These are phyloP conservation scores for Silene vulgaris DNA, from an alignment of 179 eudicot species.

Conservation along the genomic window DNA sequence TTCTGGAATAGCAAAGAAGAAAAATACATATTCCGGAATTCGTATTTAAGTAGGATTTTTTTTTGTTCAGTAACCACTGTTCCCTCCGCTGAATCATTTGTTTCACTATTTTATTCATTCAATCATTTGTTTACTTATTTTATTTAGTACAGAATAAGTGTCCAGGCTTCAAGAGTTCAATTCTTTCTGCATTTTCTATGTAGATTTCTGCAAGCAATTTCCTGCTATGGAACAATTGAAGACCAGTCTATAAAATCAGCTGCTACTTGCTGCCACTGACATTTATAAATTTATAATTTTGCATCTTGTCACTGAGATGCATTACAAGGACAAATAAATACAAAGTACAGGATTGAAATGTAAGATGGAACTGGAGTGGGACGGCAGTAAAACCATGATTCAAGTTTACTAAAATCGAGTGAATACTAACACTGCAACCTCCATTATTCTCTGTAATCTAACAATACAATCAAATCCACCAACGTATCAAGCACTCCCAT, in stretches of 20 bases:
- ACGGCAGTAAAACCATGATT: background rate
- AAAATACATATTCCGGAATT: too few relatives aligned
- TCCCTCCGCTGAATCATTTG: too few relatives aligned
- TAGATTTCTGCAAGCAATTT: too few relatives aligned
- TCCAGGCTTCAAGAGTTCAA: too few relatives aligned
- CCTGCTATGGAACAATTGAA: too few relatives aligned
- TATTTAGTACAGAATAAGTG: too few relatives aligned
- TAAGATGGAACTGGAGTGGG: background rate
- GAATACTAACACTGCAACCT: background rate
- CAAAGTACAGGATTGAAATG: background rate
- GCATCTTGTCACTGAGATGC: background rate
- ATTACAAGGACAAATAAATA: background rate
- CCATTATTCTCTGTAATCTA: background rate
- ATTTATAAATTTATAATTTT: background rate
- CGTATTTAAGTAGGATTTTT: too few relatives aligned
- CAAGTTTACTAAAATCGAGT: slow-evolving; percentile 2
- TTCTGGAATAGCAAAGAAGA: too few relatives aligned
- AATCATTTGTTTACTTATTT: too few relatives aligned
- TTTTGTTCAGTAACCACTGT: too few relatives aligned
- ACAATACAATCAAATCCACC: slow-evolving; percentile 6
- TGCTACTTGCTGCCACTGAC: background rate
- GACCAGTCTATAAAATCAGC: background rate
- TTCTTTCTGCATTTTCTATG: too few relatives aligned
- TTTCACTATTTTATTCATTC: too few relatives aligned
- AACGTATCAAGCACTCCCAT: background rate